Percentiles rank a stretch among this genome's conserved stretches.
Evolutionary conservation across 2,329 filamentous ascomycete species (phyloP).

Genomic region (Zasmidium angulare): DNA sequence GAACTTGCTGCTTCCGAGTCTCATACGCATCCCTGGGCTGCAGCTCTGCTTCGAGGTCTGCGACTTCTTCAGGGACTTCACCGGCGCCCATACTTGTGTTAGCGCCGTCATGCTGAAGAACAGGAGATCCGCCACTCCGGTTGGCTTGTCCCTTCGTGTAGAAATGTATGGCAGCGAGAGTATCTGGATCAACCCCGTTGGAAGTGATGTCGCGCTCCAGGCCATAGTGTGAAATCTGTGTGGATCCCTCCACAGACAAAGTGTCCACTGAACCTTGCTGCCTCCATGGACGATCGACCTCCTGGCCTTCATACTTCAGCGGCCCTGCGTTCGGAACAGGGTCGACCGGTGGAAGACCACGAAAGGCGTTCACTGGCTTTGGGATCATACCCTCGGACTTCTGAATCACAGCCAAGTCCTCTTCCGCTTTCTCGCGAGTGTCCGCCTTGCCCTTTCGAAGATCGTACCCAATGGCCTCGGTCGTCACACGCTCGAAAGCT

Average conservation of each 20-base stretch:
- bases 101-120: too few relatives aligned
- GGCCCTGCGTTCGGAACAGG: not conserved
- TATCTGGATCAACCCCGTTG: too few relatives aligned
- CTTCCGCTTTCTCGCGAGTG: constrained; percentile 1
- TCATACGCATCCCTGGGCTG: not conserved
- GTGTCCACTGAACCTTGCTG: too few relatives aligned
- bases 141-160: too few relatives aligned
- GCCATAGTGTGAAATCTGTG: too few relatives aligned
- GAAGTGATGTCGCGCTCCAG: too few relatives aligned
- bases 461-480: constrained; percentile 29
- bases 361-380: not conserved
- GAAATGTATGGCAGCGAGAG: too few relatives aligned
- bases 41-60: not conserved
- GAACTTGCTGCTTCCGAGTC: constrained; percentile 1
- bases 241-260: too few relatives aligned
- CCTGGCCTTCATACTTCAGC: too few relatives aligned
- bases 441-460: constrained; percentile 17
- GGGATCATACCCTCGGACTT: not conserved
- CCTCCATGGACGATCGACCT: too few relatives aligned
- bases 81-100: too few relatives aligned
- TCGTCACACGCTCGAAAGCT: constrained; percentile 22
- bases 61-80: not conserved
- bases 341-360: not conserved
- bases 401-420: constrained; percentile 2
- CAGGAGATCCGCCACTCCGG: too few relatives aligned